Base-by-base conservation (phyloP, 2,329 filamentous ascomycete species). In the Phialocephala subalpina region DNA sequence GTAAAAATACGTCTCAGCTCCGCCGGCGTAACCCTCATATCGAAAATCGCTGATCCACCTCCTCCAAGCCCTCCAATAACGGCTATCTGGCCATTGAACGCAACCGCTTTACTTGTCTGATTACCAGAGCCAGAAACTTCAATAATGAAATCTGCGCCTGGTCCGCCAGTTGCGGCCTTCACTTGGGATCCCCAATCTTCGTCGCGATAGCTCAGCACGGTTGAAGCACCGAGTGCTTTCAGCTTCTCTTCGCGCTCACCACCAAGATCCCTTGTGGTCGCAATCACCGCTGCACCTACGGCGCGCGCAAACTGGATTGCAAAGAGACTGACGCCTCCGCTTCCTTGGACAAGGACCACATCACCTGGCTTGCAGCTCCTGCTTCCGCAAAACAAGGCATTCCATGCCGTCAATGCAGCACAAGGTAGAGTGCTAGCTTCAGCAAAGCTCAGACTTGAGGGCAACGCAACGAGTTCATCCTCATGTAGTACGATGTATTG, bases 351-450 rank as follows among this genome's bases (percentile, higher is more conserved):
- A 6, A 49, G 20, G 7, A 49, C 45, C 2, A 9, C 20, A 49
- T 49, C 45, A 49, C 45, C 45, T 22, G 45, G 45, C 45, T 49
- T 49, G 20, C 45, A 49, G 18, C 18, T 20, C 45, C 45, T 49
- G 12, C n/a, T 22, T 18, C 45, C 45, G 12, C 45, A 49, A 12
- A 49, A 49, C 20, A 49, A 25, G 4, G 45, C 45, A 12, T 49
- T 49, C 45, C 45, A 49, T 22, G 45, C 45, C 2, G 45, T 49
- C 8, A 49, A 25, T 5, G 45, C 45, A 4, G 45, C 45, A 25
- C 45, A 49, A 25, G 45, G 45, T 11, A 49, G 20, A 11, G 45
- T 49, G 20, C 45, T 49, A 20, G 45, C 45, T 49, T 49, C 45
- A 6, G 12, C 20, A 12, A 49, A 49, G 22, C 45, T 49, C 12